phyloP scores from a whole-genome alignment of 148 eudicot species.

The Euryodendron excelsum region DNA sequence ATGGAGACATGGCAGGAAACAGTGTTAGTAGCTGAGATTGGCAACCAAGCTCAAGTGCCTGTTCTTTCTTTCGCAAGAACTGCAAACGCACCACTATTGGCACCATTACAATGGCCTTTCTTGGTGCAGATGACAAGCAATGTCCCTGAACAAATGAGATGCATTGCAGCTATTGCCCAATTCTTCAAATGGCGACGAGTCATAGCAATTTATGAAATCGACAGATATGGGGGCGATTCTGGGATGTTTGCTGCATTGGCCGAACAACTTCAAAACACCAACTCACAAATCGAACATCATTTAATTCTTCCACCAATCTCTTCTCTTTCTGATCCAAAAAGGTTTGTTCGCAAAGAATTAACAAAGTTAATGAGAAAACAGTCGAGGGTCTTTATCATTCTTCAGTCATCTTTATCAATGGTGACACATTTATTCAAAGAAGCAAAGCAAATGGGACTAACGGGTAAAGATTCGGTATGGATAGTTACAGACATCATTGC shows the following conservation, averaged over 20 bases:
- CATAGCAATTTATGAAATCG: conserved; percentile 24
- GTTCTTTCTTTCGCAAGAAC: conserved; percentile 15
- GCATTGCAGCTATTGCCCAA: conserved; percentile 5
- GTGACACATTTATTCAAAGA: conserved; percentile 10
- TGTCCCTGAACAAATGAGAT: background rate
- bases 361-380: conserved; percentile 10
- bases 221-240: conserved; percentile 18
- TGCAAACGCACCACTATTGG: background rate
- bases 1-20: conserved; percentile 19
- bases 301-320: background rate
- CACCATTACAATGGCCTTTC: conserved; percentile 19
- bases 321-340: conserved; percentile 4
- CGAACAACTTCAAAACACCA: background rate
- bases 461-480: conserved; percentile 31
- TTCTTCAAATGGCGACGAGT: conserved; percentile 20
- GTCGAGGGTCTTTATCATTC: background rate
- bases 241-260: background rate
- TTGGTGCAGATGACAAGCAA: conserved; percentile 9
- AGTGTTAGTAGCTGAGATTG: conserved; percentile 16
- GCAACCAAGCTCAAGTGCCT: conserved; percentile 14
- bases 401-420: background rate
- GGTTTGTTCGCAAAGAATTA: conserved; percentile 9
- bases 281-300: background rate
- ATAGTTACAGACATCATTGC: conserved; percentile 18
- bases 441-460: conserved; percentile 24